phyloP scores from a whole-genome alignment of 2,329 filamentous ascomycete species.

The Pseudogymnoascus sp. region DNA sequence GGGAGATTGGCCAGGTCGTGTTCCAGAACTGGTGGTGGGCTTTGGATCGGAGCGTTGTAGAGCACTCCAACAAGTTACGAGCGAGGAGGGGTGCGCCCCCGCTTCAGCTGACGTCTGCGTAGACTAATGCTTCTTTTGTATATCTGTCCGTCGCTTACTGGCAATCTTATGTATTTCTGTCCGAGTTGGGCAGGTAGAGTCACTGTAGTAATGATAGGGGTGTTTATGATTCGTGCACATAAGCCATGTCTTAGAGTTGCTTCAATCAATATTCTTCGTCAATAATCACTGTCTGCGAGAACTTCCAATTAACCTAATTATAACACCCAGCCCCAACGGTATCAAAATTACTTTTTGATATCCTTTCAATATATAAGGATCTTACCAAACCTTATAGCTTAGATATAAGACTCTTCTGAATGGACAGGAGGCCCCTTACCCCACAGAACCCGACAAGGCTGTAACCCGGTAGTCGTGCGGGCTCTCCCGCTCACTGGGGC shows the following conservation, averaged over 20 bases:
- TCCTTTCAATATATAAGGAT: too few species aligned
- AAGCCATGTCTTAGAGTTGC: too few species aligned
- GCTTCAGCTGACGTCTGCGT: not conserved
- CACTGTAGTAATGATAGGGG: not conserved
- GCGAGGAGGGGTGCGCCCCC: constrained; percentile 11
- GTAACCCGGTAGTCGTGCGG: not conserved
- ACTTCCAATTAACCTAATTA: not conserved
- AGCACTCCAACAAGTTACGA: constrained; percentile 15
- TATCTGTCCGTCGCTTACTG: not conserved
- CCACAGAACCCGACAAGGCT: not conserved
- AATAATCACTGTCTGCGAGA: not conserved
- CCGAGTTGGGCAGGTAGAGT: not conserved
- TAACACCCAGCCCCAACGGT: not conserved
- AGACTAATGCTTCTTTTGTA: not conserved
- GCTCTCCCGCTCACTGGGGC: not conserved
- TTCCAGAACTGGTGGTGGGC: constrained; percentile 17
- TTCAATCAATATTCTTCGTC: too few species aligned
- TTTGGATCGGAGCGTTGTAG: constrained; percentile 13
- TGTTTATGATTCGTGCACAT: not conserved
- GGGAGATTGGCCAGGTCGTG: constrained; percentile 16
- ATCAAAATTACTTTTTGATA: not conserved
- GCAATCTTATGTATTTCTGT: not conserved
- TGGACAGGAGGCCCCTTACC: not conserved
- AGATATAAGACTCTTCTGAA: not conserved
- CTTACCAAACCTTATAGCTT: not conserved